Base-by-base conservation (phyloP, 2,329 filamentous ascomycete species). In the Trichoderma sp. region DNA sequence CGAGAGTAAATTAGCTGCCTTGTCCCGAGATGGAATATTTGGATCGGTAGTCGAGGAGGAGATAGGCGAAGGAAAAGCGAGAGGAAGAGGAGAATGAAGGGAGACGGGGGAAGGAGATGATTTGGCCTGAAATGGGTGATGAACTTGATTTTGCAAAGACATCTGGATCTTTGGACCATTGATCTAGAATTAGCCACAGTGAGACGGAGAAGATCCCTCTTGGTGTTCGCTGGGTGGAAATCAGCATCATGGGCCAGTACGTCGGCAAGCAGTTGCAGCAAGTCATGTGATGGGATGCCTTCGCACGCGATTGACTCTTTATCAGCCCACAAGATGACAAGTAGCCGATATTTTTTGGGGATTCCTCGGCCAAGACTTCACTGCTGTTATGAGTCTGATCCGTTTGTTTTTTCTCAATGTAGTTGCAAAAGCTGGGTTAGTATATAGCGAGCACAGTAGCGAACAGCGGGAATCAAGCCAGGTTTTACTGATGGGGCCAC, bases 1-100 rank as follows among this genome's bases (percentile, higher is more conserved):
- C 8, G 4, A 21, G 0, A 21, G 1, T 50, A 2, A 3, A 21
- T 50, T 9, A 50, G n/a, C 3, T 2, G 1, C 2, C 18, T 50
- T 21, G 18, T 11, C 4, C 0, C 9, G 1, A 50, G 3, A 11
- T 50, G 7, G 18, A n/a, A 11, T 9, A 6, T 1, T 50, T n/a
- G 8, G 8, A 0, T 45, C 45, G 18, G 1, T 5, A 21, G n/a
- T 3, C 8, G 45, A 50, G 18, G 45, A 21, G 45, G 8, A 0
- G 8, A 50, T 2, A 4, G 4, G 12, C 18, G n/a, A 50, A n/a
- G 45, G 18, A 18, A 41, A 41, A 8, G 38, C 38, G 2, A 41
- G 38, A 18, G 14, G 14, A 41, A 41, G 38, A 41, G 38, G 6
- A 29, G 29, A 29, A 7, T 29, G 29, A 35, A 12, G 11, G 11